Evolutionary conservation across 208 protist species (phyloP), one percentile per base, ranked within the genome.

Genomic region (Acanthamoeba rhysodes): DNA sequence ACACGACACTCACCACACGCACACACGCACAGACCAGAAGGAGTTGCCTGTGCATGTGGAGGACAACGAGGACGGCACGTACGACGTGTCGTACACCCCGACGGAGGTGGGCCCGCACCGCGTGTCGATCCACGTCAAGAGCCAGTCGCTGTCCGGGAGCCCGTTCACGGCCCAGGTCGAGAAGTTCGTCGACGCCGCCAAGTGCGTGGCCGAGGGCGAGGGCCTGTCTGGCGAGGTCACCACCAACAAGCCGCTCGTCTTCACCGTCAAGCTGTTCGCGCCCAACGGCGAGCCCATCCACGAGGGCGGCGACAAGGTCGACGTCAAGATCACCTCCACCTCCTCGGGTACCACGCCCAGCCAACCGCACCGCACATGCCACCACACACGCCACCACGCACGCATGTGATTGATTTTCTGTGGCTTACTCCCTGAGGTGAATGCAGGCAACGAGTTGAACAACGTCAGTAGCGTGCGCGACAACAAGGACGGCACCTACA

Each of bases 401-500:
- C 55, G 55, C 53, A 59, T 16, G 20, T 22, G 55, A 2, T 24
- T 22, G 55, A 5, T 24, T 0, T 10, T 0, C 2, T 6, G 53
- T 20, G 18, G 14, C 14, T 20, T 59, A 59, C 10, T 22, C 20
- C 2, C 20, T 14, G 20, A 22, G 16, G 20, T 74, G 12, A n/a
- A 24, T 10, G 9, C 45, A 53, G 78, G 78, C 24, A 87, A 87
- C 20, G 78, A 87, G 78, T 32, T 87, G 37, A 87, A 87, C 2
- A 87, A 87, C 78, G 41, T 87, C 78, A 59, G 45, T 20, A 87
- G 48, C 50, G 94, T 97, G 22, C 7, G 37, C 18, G 96, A 97
- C 85, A 97, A 97, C 53, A 95, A 95, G 2, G 95, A 97, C 37
- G 96, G 96, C 95, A 97, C 96, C 18, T 97, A 97, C 94, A 94